Evolutionary conservation across 352 stramenopile genomes (phyloP), one percentile per base, ranked within the genome.

Genomic region (Globisporangium nodosum): DNA sequence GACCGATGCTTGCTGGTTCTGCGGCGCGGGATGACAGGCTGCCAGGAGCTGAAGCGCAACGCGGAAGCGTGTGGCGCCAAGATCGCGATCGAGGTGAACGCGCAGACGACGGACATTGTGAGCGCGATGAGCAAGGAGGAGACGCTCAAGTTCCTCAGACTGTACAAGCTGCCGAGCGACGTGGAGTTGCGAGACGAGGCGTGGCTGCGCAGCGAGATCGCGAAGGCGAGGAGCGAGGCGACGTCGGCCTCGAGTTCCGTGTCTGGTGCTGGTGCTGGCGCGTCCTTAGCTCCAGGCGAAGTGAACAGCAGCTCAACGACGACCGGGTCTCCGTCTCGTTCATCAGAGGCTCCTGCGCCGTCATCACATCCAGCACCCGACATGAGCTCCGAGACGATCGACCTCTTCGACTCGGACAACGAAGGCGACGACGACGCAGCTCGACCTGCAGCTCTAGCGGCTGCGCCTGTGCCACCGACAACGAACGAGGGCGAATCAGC

Each of bases 21-120:
- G 20, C 77, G 83, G 7, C 76, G 80, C 53, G 83, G 83, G 0
- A 86, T 94, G 30, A 76, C 76, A 13, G 79, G 78, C 2, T 86
- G 74, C 31, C 81, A 92, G 58, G 78, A 88, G 0, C 64, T 94
- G 2, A 92, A 90, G 57, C 63, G 68, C 3, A 64, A 72, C 20
- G 85, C 85, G 0, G 65, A 88, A 43, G 63, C 65, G 18, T 90
- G 74, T 52, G 81, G 78, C 35, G 80, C 80, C 15, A 83, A 65
- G 6, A 61, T 94, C 46, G 81, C 78, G 45, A 92, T 94, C 37
- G 82, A 94, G 57, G 70, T 94, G 0, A 89, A 84, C 48, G 71
- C 81, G 3, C 76, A 88, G 54, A 63, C 87, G 33, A 94, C 82
- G 0, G 85, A 94, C 52, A 81, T 94, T 50, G 76, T 94, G 39